Base-by-base conservation (phyloP, 352 stramenopile species). In the Pythium insidiosum region DNA sequence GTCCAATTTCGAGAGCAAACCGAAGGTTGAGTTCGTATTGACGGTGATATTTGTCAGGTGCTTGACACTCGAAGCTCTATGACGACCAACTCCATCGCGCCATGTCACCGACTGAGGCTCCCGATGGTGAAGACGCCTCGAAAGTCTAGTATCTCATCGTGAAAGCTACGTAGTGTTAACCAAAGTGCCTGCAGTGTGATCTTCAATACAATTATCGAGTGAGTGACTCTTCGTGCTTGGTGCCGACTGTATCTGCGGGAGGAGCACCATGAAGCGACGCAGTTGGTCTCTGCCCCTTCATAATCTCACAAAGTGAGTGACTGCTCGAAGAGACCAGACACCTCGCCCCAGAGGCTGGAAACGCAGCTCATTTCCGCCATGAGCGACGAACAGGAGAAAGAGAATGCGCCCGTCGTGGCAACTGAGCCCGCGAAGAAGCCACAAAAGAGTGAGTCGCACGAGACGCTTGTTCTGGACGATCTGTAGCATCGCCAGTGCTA, bases 361-460 rank as follows among this genome's bases (percentile, higher is more conserved):
- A 35, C 15, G 12, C 34, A 34, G 15, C 19, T 25, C 34, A 35
- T n/a, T n/a, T n/a, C 2, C 25, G 15, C 11, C 9, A 67, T 63
- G 54, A 36, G 48, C 6, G 53, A 63, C 7, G 46, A 50, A 5
- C 42, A 31, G 2, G 58, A 63, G 37, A 61, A 57, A 19, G 44
- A 57, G 11, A 19, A 24, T 13, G 20, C 33, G 25, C 21, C 38
- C 19, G 21, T 34, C 1, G n/a, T n/a, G n/a, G n/a, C n/a, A n/a
- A 21, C 38, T 1, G 43, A 59, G 31, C 9, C 31, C 6, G 3
- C 2, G 38, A 59, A 59, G 44, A 59, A 59, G 39, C 22, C 39
- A 6, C 43, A 46, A 18, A 59, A 59, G 44, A 59, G 51, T 53
- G 30, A n/a, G 30, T 22, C 11, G 22, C 12, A 16, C 16, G 15